Base-by-base conservation (phyloP, 805 yeast genomes). In the Debaryomyces tyrocola region DNA sequence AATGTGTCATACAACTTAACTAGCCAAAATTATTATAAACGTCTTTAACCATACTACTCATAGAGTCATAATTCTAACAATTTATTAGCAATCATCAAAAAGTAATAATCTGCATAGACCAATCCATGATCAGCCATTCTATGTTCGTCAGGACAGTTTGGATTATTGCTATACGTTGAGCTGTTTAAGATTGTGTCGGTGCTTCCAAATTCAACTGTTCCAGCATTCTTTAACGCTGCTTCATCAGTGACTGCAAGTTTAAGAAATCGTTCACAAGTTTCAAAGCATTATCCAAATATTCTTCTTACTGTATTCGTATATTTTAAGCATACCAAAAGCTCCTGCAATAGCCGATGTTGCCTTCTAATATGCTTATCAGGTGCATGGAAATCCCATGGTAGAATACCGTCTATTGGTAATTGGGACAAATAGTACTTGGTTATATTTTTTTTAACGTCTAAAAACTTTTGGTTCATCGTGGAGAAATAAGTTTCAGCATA, bases 61-160 rank as follows among this genome's bases (percentile, higher is more conserved):
- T 17, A 17, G 27, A 9, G 27, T 12, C 59, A 59, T 46, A 64
- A 43, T 20, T 62, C 66, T 11, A 63, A 33, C 9, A 64, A 49
- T 35, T 54, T 49, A 40, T 64, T 64, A 10, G 66, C 67, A 15
- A 58, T 45, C 11, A 47, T 53, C 17, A 64, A 37, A 47, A 60
- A 63, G 44, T 63, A 64, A 38, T 61, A 64, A 41, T 64, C 69
- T 1, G 58, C 67, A 45, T 64, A 64, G n/a, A 61, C 66, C 17
- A 61, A 50, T 6, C 68, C 68, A 40, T 58, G 60, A 29, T 56
- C 61, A 1, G 46, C 46, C 9, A 45, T 43, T 27, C 43, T 40
- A 33, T 35, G 14, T 4, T 63, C 52, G 39, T 59, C 52, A 5
- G 53, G 53, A 24, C 7, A 6, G 27, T 41, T 61, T 58, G 45